These are phyloP conservation scores for Rubia yunnanensis DNA, from an alignment of 257 asterid genomes.

Conservation along the genomic window DNA sequence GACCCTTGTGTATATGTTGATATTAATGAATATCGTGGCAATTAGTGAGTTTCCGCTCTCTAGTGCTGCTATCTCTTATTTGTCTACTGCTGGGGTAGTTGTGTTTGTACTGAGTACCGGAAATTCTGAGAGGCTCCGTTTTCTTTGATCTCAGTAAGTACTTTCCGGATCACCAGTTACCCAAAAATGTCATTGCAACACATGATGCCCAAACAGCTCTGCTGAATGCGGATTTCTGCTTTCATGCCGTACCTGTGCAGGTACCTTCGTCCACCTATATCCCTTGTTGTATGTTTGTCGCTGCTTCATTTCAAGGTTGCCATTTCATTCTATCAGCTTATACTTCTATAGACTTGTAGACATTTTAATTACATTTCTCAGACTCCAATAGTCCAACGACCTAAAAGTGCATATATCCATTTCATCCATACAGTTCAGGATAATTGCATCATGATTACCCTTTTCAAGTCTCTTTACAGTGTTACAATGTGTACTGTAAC, in stretches of 20 bases:
- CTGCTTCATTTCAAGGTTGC: background rate
- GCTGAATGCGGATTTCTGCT: conserved; percentile 75
- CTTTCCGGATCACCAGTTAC: conserved; percentile 66
- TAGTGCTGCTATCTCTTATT: conserved; percentile 7
- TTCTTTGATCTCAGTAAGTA: conserved; percentile 49
- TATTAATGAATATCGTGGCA: conserved; percentile 47
- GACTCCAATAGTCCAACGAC: background rate
- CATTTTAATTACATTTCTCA: background rate
- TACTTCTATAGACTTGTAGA: background rate
- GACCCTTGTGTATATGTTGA: conserved; percentile 61
- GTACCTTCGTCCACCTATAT: conserved; percentile 20
- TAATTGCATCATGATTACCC: background rate
- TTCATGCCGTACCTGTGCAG: conserved; percentile 96
- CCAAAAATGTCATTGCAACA: conserved; percentile 68
- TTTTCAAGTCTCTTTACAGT: background rate
- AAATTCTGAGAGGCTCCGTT: conserved; percentile 1
- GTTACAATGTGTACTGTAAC: background rate
- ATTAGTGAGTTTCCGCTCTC: conserved; percentile 36
- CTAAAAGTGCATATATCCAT: background rate
- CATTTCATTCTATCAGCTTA: background rate
- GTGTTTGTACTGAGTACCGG: background rate
- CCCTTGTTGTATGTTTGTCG: background rate
- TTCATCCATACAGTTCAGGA: background rate
- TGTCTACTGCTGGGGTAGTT: background rate
- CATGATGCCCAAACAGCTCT: conserved; percentile 81